phyloP scores from a whole-genome alignment of 257 asterid species.

The Fraxinus anomala region DNA sequence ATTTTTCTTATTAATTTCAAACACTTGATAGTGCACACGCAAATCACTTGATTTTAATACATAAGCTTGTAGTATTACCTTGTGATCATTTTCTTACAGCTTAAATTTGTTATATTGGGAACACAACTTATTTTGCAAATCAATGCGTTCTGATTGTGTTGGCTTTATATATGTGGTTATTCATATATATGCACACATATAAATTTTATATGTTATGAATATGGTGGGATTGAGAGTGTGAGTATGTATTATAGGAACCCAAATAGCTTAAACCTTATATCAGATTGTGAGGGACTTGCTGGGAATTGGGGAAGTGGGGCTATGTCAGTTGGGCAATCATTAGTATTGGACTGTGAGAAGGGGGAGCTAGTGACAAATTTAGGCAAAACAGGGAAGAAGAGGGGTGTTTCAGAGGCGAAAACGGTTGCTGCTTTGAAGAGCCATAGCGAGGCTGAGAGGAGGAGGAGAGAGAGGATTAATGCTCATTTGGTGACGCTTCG shows the following conservation, averaged over 20 bases:
- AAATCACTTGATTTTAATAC: conserved; percentile 27
- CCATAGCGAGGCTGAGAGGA: conserved; percentile 88
- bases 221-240: conserved; percentile 21
- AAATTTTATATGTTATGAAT: neutral
- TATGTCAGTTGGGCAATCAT: conserved; percentile 36
- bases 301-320: conserved; percentile 36
- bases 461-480: conserved; percentile 86
- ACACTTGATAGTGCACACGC: conserved; percentile 9
- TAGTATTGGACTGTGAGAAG: conserved; percentile 58
- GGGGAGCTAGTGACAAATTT: conserved; percentile 55
- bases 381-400: conserved; percentile 45
- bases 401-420: conserved; percentile 50
- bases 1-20: conserved; percentile 16
- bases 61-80: conserved; percentile 14
- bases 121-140: neutral
- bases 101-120: neutral
- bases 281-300: conserved; percentile 25
- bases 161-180: neutral
- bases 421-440: conserved; percentile 71
- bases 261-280: conserved; percentile 20
- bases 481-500: conserved; percentile 70
- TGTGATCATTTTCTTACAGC: conserved; percentile 24
- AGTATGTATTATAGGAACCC: conserved; percentile 35
- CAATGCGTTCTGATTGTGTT: neutral
- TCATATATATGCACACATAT: neutral